A percentile compares a stretch with the other conserved stretches of the same genome.
These are phyloP conservation scores for Zoysia japonica DNA, from an alignment of 176 grass and related monocot species.

Conservation along the genomic window DNA sequence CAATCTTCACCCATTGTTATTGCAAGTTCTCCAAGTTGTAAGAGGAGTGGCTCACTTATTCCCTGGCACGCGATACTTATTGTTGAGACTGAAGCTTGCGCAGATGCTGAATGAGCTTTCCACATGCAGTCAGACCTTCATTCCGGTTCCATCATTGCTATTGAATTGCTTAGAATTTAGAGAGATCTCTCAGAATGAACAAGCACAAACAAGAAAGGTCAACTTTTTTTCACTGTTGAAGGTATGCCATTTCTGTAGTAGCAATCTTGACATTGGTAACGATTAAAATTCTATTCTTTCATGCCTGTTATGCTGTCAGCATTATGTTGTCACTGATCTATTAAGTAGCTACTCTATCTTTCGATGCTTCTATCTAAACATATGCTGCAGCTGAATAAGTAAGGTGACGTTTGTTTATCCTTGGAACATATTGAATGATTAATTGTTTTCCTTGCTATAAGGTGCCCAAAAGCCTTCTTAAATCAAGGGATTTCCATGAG, in stretches of 20 bases:
- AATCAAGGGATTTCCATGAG: constrained; percentile 71
- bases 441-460: constrained; percentile 32
- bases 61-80: constrained; percentile 60
- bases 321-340: constrained; percentile 9
- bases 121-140: constrained; percentile 67
- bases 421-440: constrained; percentile 16
- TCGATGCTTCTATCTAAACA: constrained; percentile 15
- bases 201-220: constrained; percentile 44
- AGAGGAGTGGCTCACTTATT: constrained; percentile 76
- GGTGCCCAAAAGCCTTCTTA: constrained; percentile 70
- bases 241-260: constrained; percentile 45
- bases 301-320: constrained; percentile 12
- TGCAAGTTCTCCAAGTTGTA: constrained; percentile 64
- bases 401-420: constrained; percentile 16
- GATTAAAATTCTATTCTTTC: background rate
- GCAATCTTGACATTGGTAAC: constrained; percentile 10
- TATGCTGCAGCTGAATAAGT: background rate
- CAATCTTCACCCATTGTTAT: constrained; percentile 62
- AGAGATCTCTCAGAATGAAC: constrained; percentile 45
- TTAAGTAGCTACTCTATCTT: background rate
- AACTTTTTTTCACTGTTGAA: constrained; percentile 72
- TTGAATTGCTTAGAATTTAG: constrained; percentile 78
- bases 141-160: constrained; percentile 77
- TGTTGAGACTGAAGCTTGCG: constrained; percentile 72
- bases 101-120: constrained; percentile 90